These are phyloP conservation scores for Nemania sp. DNA, from an alignment of 2,329 filamentous ascomycete species.

Conservation along the genomic window DNA sequence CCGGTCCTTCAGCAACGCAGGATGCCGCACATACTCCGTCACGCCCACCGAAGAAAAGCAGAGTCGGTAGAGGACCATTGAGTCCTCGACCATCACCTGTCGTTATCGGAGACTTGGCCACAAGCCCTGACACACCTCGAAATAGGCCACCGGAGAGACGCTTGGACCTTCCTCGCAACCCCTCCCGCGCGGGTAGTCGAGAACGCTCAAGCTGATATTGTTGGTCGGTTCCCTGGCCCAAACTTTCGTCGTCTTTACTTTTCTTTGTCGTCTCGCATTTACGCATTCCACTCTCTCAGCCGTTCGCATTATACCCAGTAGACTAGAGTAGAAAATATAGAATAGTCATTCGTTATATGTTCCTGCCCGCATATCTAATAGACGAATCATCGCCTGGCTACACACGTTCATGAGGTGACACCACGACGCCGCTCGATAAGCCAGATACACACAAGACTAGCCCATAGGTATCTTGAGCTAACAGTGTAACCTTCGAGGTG, in stretches of 20 bases:
- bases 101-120: neutral
- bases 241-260: neutral
- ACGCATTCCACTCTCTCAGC: neutral
- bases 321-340: neutral
- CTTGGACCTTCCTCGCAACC: constrained; percentile 2
- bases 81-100: neutral
- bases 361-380: neutral
- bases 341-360: neutral
- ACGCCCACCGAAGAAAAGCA: constrained; percentile 15
- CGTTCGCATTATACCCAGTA: constrained; percentile 8
- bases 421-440: too few species aligned
- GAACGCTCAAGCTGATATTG: neutral
- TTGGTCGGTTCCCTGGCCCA: too few species aligned
- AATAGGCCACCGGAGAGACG: neutral
- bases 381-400: neutral
- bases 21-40: neutral
- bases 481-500: too few species aligned
- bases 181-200: neutral
- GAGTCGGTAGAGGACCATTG: neutral
- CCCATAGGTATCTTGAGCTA: too few species aligned
- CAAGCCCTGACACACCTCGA: neutral
- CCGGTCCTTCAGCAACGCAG: neutral
- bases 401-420: too few species aligned
- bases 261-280: neutral
- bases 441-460: too few species aligned